Base-by-base conservation (phyloP, 2,329 filamentous ascomycete species). In the Pleoardoris graminearum region DNA sequence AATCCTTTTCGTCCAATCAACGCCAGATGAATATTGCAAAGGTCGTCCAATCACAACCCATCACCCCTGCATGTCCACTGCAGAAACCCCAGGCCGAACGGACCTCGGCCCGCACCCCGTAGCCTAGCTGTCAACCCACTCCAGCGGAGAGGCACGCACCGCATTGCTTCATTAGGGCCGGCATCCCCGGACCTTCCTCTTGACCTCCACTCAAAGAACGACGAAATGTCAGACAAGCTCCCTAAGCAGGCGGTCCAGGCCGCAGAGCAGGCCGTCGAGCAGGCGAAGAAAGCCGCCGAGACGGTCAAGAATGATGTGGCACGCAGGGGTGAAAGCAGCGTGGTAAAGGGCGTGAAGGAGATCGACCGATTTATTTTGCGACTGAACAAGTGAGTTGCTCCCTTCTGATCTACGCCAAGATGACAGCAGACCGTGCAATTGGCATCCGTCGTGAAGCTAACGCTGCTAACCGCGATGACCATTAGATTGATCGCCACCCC, bases 401-500 rank as follows among this genome's bases (percentile, higher is more conserved):
- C 36, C 47, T 47, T 38, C 17, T 17, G 29, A 53, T 3, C 16
- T 42, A n/a, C n/a, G n/a, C n/a, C n/a, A n/a, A n/a, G n/a, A n/a
- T n/a, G n/a, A n/a, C n/a, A 23, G 17, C 2, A n/a, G 22, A 44
- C 1, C 25, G 21, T 27, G 19, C 36, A 25, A 39, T 29, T 25
- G n/a, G 37, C 21, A 43, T 12, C 5, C n/a, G 19, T 22, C n/a
- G n/a, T n/a, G n/a, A n/a, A n/a, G n/a, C n/a, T n/a, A n/a, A n/a
- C n/a, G n/a, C n/a, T n/a, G n/a, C n/a, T n/a, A n/a, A n/a, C n/a
- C n/a, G n/a, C n/a, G n/a, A n/a, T n/a, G n/a, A n/a, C n/a, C n/a
- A n/a, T n/a, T n/a, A 78, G 76, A 65, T 64, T 77, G 22, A 68
- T 78, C 43, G 73, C 75, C 51, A 70, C 67, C 38, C 76, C 76